phyloP scores from a whole-genome alignment of 495 filamentous ascomycete species.

The Hypoxylon trugodes region DNA sequence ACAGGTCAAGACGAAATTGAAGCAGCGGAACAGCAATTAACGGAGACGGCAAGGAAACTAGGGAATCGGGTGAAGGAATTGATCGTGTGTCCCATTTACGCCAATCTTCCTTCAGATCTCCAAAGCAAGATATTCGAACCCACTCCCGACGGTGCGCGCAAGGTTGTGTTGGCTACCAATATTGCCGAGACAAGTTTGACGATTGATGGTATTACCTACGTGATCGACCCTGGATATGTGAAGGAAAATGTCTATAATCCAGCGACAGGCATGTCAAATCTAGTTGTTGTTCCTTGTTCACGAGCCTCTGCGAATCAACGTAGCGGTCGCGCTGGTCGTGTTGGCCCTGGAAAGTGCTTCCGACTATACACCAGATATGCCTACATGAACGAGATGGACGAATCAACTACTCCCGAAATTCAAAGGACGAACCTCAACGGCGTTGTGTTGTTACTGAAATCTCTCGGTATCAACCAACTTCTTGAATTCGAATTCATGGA shows the following conservation, averaged over 20 bases:
- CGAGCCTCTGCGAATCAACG: conserved; percentile 95
- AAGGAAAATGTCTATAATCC: conserved; percentile 97
- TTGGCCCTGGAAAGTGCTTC: conserved; percentile 94
- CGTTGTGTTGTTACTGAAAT: conserved; percentile 86
- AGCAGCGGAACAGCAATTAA: conserved; percentile 79
- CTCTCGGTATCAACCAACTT: conserved; percentile 91
- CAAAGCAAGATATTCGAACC: conserved; percentile 92
- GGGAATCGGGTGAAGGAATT: conserved; percentile 86
- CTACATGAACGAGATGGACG: conserved; percentile 93
- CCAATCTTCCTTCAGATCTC: conserved; percentile 84
- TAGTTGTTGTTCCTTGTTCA: conserved; percentile 92
- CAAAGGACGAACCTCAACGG: conserved; percentile 87
- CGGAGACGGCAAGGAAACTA: conserved; percentile 81
- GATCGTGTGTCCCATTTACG: conserved; percentile 87
- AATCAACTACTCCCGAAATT: conserved; percentile 93
- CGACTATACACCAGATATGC: conserved; percentile 94
- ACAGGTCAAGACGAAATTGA: conserved; percentile 94
- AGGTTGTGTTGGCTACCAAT: conserved; percentile 89
- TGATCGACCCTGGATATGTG: conserved; percentile 91
- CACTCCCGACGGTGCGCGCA: conserved; percentile 79
- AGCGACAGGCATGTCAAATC: conserved; percentile 86
- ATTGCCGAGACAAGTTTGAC: conserved; percentile 91
- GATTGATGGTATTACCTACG: conserved; percentile 90
- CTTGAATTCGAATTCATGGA: conserved; percentile 98
- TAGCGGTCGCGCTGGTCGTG: conserved; percentile 89